These are phyloP conservation scores for Paramyrothecium roridum DNA, from an alignment of 2,329 filamentous ascomycete species.

Conservation along the genomic window DNA sequence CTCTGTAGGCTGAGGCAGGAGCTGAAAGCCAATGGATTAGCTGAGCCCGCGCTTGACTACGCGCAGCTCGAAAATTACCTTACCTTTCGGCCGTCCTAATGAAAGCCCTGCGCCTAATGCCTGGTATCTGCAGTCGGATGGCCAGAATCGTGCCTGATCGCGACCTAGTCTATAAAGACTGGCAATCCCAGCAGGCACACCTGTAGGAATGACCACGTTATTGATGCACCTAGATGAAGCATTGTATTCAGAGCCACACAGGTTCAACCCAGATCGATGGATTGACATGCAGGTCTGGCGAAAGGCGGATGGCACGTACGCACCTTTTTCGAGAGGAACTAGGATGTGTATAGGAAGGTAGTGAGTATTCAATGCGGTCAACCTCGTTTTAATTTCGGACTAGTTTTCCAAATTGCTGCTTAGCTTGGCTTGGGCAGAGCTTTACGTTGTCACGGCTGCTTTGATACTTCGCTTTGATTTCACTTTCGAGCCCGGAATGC, in stretches of 20 bases:
- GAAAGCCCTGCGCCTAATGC: constrained; percentile 36
- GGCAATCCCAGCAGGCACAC: constrained; percentile 23
- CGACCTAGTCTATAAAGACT: constrained; percentile 20
- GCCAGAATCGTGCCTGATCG: constrained; percentile 20
- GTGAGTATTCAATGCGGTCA: not conserved
- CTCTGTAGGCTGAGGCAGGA: constrained; percentile 21
- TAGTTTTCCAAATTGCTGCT: not conserved
- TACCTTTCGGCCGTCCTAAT: constrained; percentile 33
- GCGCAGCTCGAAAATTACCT: constrained; percentile 25
- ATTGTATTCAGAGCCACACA: constrained; percentile 14
- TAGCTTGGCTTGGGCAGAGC: not conserved
- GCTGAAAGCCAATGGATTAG: constrained; percentile 14
- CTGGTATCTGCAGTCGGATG: constrained; percentile 25
- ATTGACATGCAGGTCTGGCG: not conserved
- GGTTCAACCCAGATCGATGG: constrained; percentile 24
- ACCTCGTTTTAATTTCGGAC: not conserved
- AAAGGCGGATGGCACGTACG: not conserved
- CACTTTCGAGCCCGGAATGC: not conserved
- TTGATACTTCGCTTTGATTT: not conserved
- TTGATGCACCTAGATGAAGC: constrained; percentile 17
- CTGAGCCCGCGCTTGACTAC: constrained; percentile 1
- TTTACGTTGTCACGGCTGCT: not conserved
- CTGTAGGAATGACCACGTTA: constrained; percentile 33
- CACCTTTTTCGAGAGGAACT: not conserved
- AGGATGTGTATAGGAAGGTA: not conserved